Percentiles rank a stretch among this genome's conserved stretches.
phyloP scores from a whole-genome alignment of 352 stramenopile genomes.

The Pseudoperonospora humuli region DNA sequence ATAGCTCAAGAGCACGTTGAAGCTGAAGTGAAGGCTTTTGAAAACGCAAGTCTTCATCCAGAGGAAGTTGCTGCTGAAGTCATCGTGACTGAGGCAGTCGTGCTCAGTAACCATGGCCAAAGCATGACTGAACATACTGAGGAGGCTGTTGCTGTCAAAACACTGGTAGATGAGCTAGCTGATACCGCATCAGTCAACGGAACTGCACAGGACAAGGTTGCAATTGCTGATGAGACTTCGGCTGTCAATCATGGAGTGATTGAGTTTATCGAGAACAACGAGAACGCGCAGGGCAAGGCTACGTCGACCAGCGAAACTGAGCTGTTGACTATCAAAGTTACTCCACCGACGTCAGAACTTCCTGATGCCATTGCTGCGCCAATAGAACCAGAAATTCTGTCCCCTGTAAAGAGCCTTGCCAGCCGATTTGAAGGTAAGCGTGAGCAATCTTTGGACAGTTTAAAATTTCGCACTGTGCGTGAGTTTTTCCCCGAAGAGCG shows the following conservation, averaged over 20 bases:
- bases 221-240: background rate
- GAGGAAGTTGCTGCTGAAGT: background rate
- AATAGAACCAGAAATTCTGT: constrained; percentile 19
- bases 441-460: constrained; percentile 26
- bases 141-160: constrained; percentile 5
- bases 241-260: background rate
- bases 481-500: constrained; percentile 32
- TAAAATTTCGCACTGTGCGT: constrained; percentile 34
- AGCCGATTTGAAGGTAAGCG: constrained; percentile 33
- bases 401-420: constrained; percentile 31
- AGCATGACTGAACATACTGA: background rate
- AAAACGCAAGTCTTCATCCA: background rate
- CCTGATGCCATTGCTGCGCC: background rate
- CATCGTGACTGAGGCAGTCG: background rate
- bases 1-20: background rate
- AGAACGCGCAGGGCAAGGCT: background rate
- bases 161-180: background rate
- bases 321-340: constrained; percentile 9
- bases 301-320: constrained; percentile 1
- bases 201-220: background rate
- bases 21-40: background rate
- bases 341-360: constrained; percentile 3
- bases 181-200: background rate
- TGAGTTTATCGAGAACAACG: background rate
- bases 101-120: too few species aligned